Base-by-base conservation (phyloP, 176 grass and related monocot genomes). In the Aegilops umbellulata region DNA sequence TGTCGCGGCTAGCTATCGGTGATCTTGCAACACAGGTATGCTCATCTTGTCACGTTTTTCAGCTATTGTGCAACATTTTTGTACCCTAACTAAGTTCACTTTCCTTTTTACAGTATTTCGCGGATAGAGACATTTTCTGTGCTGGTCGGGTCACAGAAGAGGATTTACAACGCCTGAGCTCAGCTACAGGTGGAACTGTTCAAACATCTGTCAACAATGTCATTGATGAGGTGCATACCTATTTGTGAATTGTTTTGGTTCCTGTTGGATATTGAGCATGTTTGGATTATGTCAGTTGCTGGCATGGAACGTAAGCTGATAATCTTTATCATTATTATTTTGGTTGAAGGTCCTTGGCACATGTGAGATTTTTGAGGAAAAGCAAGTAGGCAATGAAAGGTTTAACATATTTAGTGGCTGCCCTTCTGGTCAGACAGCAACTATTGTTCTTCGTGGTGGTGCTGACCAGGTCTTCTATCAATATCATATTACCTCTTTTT, bases 361-460 rank as follows among this genome's bases (percentile, higher is more conserved):
- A 30, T 98, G 96, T 94, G 94, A 98, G 83, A 70, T 95, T 51
- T 95, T 98, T 19, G 93, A 94, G 81, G 96, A 98, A 81, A 98
- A 67, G 80, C 96, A 98, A 95, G 96, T 98, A 3, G 93, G 96
- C 46, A 98, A 95, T 86, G 93, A 98, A 85, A 87, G 96, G 71
- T 94, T 98, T 64, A 98, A 98, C 84, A 90, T 95, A 84, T 98
- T 98, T 80, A 98, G 86, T 58, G 92, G 94, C 4, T 98, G 96
- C 23, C 90, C 96, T 61, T 95, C 90, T 90, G 90, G 94, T 68
- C 93, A 94, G 80, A 98, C 96, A 80, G 94, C 96, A 66, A 95
- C 90, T 24, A 98, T 98, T 79, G 96, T 95, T 44, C 93, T 98
- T 32, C 93, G 95, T 82, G 95, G 93, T 29, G 95, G 95, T 87